Evolutionary conservation across 306 rosid species (phyloP), one percentile per base, ranked within the genome.

Genomic region (Dalbergia cultrata): DNA sequence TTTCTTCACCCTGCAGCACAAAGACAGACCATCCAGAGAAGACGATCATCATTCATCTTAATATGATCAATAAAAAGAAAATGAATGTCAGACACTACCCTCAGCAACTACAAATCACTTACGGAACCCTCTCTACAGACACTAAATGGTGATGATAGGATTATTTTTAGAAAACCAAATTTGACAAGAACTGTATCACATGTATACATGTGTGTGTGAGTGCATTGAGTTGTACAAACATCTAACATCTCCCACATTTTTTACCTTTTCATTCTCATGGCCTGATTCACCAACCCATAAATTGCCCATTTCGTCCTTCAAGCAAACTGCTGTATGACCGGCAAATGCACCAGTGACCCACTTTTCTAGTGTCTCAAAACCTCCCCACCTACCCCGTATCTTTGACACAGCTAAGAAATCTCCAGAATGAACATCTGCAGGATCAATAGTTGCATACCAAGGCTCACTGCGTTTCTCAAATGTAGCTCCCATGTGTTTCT

Each of bases 251-350:
- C 65, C 67, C 14, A 76, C 13, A 18, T 58, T 43, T 64, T 33
- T 78, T 86, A 95, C 99, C 97, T 93, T 88, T 80, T 93, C 99
- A 84, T 95, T 95, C 88, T 95, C 99, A 53, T 95, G 96, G 70
- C 99, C 99, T 31, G 99, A 95, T 91, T 95, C 99, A 45, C 97
- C 99, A 87, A 95, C 94, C 99, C 99, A 95, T 77, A 95, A 90
- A 80, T 88, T 90, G 19, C 98, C 99, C 89, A 72, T 86, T 37
- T 93, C 98, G 77, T 95, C 99, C 87, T 95, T 95, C 85, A 93
- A 90, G 90, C 99, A 95, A 79, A 95, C 99, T 43, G 99, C 90
- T 47, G 99, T 93, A 86, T 95, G 99, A 75, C 99, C 99, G 63
- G 99, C 99, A 91, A 93, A 95, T 82, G 99, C 89, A 72, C 99